Evolutionary conservation across 2,329 filamentous ascomycete species (phyloP).

Genomic region (Scedosporium aurantiacum): DNA sequence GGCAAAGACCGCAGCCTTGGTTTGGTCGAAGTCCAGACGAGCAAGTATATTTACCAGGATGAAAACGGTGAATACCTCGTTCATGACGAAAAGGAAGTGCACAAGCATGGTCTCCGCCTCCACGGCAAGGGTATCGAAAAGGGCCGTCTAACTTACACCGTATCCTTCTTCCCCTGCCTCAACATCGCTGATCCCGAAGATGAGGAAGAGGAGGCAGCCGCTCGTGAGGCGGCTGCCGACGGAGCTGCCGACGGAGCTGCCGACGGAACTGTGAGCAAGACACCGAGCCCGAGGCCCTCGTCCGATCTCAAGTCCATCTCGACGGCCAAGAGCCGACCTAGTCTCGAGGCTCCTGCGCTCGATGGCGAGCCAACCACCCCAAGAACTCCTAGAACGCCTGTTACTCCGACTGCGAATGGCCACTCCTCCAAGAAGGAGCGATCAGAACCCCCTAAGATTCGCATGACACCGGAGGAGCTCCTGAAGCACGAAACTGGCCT

Average conservation of each 20-base stretch:
- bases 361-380: neutral
- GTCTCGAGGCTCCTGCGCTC: neutral
- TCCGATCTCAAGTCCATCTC: neutral
- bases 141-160: conserved; percentile 71
- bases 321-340: conserved; percentile 3
- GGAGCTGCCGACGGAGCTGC: conserved; percentile 7
- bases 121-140: conserved; percentile 65
- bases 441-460: conserved; percentile 59
- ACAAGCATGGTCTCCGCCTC: conserved; percentile 59
- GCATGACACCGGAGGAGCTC: conserved; percentile 68
- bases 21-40: conserved; percentile 61
- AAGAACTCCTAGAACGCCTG: conserved; percentile 26
- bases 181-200: conserved; percentile 85
- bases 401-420: conserved; percentile 30
- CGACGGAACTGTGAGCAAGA: conserved; percentile 8
- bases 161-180: conserved; percentile 81
- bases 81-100: conserved; percentile 61
- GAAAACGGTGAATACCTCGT: conserved; percentile 72
- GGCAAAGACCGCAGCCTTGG: conserved; percentile 86
- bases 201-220: conserved; percentile 50
- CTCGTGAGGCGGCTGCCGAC: conserved; percentile 27
- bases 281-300: conserved; percentile 1
- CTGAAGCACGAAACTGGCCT: conserved; percentile 81
- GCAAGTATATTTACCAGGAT: conserved; percentile 69
- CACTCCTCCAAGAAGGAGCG: conserved; percentile 34